Conservation (phyloP, 2,329 filamentous ascomycete species). For the Rhinocladiella similis region DNA sequence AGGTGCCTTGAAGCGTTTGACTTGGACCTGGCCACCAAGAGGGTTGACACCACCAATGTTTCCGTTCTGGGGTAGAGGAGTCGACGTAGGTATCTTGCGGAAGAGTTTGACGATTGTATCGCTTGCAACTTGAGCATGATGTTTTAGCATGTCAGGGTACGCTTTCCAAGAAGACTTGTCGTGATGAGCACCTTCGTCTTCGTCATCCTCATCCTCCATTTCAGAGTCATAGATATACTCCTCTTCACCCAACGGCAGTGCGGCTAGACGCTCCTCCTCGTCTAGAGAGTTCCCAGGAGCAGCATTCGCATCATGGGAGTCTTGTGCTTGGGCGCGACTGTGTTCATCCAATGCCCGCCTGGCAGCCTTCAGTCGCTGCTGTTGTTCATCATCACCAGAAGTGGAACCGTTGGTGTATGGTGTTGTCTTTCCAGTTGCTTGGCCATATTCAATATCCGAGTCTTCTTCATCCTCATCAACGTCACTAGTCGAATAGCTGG, state of each 20-base stretch:
- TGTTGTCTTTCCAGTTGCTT: constrained; percentile 25
- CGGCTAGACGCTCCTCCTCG: constrained; percentile 78
- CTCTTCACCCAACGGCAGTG: constrained; percentile 56
- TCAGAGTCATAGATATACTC: constrained; percentile 85
- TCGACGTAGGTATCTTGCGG: constrained; percentile 56
- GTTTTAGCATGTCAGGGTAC: constrained; percentile 51
- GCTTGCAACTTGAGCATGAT: constrained; percentile 51
- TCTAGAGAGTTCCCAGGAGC: constrained; percentile 58
- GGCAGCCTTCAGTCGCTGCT: constrained; percentile 50
- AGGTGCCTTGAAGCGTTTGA: constrained; percentile 57
- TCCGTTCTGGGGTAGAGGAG: constrained; percentile 43
- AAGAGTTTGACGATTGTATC: constrained; percentile 48
- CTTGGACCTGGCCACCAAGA: constrained; percentile 44
- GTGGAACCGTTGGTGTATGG: constrained; percentile 33
- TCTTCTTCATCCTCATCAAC: constrained; percentile 73
- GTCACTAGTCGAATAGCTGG: constrained; percentile 73
- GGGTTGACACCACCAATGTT: constrained; percentile 39
- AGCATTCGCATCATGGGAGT: constrained; percentile 33
- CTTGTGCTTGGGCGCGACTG: constrained; percentile 37
- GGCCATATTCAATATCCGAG: constrained; percentile 58
- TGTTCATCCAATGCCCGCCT: constrained; percentile 53
- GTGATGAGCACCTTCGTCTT: constrained; percentile 73
- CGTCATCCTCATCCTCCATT: constrained; percentile 72
- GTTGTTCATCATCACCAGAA: constrained; percentile 37
- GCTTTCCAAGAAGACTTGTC: constrained; percentile 78